Evolutionary conservation across 129 eudicot genomes (phyloP).

Genomic region (Saposhnikovia divaricata): DNA sequence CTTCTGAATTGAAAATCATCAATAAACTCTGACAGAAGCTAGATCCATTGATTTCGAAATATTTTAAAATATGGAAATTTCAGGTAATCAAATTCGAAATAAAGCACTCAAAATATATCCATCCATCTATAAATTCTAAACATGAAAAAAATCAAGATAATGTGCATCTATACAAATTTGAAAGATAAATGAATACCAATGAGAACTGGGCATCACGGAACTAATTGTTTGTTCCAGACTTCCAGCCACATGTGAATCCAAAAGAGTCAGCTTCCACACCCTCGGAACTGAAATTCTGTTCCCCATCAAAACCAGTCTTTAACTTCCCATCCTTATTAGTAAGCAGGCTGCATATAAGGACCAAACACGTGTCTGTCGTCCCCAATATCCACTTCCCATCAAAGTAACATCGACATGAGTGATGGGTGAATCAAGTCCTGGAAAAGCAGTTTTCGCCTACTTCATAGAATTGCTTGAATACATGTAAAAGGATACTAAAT

Average conservation of each 20-base stretch:
- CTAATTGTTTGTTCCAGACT: background rate
- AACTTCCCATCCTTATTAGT: slow-evolving; percentile 83
- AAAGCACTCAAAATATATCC: too few species aligned
- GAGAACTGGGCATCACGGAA: background rate
- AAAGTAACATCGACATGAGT: slow-evolving; percentile 77
- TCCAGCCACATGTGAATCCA: slow-evolving; percentile 1
- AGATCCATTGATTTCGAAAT: background rate
- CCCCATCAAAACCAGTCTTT: slow-evolving; percentile 79
- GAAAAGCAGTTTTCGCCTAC: slow-evolving; percentile 83
- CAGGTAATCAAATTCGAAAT: background rate
- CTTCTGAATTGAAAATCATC: background rate
- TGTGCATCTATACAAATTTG: background rate
- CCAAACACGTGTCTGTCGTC: slow-evolving; percentile 71
- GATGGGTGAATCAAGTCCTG: slow-evolving; percentile 81
- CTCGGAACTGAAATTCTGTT: slow-evolving; percentile 76
- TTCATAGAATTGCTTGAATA: background rate
- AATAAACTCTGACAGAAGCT: too few species aligned
- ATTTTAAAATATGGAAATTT: background rate
- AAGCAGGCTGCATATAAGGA: slow-evolving; percentile 70
- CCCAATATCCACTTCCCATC: slow-evolving; percentile 90
- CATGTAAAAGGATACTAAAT: background rate
- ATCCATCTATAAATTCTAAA: background rate
- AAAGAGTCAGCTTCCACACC: slow-evolving; percentile 40
- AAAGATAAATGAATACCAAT: background rate
- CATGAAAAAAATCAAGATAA: background rate